A percentile compares a stretch with the other conserved stretches of the same genome.
Conservation (phyloP, 1,284 basidiomycete species). For the Exobasidium rhododendri region DNA sequence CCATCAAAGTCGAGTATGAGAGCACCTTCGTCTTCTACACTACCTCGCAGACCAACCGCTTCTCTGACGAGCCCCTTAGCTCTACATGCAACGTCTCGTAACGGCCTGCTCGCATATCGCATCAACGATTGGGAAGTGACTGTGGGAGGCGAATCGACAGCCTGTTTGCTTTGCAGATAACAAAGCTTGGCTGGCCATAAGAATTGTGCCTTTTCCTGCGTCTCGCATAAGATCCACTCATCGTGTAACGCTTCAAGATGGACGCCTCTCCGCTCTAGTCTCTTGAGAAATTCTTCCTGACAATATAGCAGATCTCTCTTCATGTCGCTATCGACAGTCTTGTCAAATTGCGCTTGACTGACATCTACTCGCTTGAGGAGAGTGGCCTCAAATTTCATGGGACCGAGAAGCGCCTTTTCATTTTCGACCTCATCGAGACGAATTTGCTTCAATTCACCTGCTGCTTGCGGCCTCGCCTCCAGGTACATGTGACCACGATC, state of each 20-base stretch:
- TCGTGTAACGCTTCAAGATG: not conserved
- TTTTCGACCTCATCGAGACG: no score
- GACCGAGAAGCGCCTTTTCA: not conserved
- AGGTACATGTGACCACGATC: constrained; percentile 6
- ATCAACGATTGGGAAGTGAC: not conserved
- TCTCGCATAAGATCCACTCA: constrained; percentile 11
- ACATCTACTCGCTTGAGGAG: not conserved
- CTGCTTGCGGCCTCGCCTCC: not conserved
- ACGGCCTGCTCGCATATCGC: not conserved
- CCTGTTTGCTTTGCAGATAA: not conserved
- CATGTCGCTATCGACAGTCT: not conserved
- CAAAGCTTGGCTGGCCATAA: constrained; percentile 7
- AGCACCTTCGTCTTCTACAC: not conserved
- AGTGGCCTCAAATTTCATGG: not conserved
- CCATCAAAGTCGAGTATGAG: not conserved
- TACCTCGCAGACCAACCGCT: not conserved
- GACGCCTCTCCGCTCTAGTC: not conserved
- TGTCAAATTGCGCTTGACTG: not conserved
- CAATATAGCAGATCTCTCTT: not conserved
- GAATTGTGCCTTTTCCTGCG: not conserved
- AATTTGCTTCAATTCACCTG: not conserved
- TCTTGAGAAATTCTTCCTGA: not conserved
- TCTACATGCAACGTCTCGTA: not conserved
- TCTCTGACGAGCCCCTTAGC: not conserved
- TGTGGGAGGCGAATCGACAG: not conserved